These are phyloP conservation scores for Albugo candida DNA, from an alignment of 352 stramenopile genomes.

Conservation along the genomic window DNA sequence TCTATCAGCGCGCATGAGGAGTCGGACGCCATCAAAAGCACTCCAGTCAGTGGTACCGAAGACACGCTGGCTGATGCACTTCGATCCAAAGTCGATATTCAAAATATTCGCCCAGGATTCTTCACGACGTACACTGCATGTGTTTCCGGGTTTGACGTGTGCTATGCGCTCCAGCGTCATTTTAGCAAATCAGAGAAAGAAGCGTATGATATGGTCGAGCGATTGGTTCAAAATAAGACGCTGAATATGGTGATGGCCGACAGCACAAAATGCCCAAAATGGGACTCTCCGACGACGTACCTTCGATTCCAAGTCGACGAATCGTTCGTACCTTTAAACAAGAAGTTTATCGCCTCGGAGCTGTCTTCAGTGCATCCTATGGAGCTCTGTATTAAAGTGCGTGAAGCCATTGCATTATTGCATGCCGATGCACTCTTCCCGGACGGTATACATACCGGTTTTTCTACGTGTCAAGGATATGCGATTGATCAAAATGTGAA, in stretches of 20 bases:
- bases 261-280: conserved; percentile 20
- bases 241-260: conserved; percentile 40
- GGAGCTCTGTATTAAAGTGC: conserved; percentile 47
- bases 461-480: conserved; percentile 13
- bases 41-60: conserved; percentile 4
- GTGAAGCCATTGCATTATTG: conserved; percentile 42
- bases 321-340: conserved; percentile 59
- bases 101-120: conserved; percentile 39
- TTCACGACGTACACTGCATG: conserved; percentile 55
- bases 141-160: conserved; percentile 25
- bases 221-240: conserved; percentile 21
- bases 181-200: conserved; percentile 31
- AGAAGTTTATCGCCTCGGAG: conserved; percentile 35
- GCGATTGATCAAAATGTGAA: neutral
- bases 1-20: too few relatives aligned
- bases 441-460: conserved; percentile 45
- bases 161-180: conserved; percentile 28
- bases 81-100: conserved; percentile 27
- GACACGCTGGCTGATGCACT: conserved; percentile 48
- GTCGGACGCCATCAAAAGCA: too few relatives aligned
- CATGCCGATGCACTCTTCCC: conserved; percentile 46
- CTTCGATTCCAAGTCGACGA: conserved; percentile 74
- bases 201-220: conserved; percentile 18
- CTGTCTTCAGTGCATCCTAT: conserved; percentile 9
- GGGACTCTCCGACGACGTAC: conserved; percentile 29